Evolutionary conservation across 2,329 filamentous ascomycete species (phyloP), one percentile per base, ranked within the genome.

Genomic region (Harringtonia aguacate): DNA sequence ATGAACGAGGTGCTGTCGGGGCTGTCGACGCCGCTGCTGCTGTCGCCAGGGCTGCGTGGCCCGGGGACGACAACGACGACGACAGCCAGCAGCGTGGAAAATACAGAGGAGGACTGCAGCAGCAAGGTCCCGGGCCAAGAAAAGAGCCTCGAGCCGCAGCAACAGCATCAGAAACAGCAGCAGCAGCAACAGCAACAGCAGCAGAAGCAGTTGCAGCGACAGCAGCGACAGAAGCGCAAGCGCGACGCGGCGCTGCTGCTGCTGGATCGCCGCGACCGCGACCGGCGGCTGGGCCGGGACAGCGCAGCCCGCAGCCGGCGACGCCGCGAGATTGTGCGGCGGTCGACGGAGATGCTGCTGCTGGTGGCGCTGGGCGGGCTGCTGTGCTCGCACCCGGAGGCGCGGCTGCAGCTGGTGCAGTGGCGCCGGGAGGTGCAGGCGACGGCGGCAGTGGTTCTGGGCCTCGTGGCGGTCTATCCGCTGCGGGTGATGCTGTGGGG

Each of bases 401-500:
- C 72, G 15, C 64, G 64, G 20, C 65, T 65, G 6, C 55, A 74
- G 20, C 48, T 76, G 17, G 55, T 55, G 21, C 53, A 58, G 31
- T 77, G 74, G 67, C 65, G 61, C 41, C 9, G 48, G 75, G 74
- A 74, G 51, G 58, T 76, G 18, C 47, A 50, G 24, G 43, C 61
- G n/a, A 54, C 64, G 4, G 55, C 56, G 6, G 50, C 60, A 4
- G 50, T 69, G 1, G 65, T 66, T 38, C 53, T 55, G 2, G 55
- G 54, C 3, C 58, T 81, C 8, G 52, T 72, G 36, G 53, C 62
- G 6, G 54, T 74, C 13, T 85, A 86, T 52, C 81, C 81, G 3
- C 44, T 82, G 33, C 68, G 79, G 45, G 61, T 82, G n/a, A 55
- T 69, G 7, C 51, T 63, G 17, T 74, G 74, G 69, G 62, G 14